Evolutionary conservation across 177 flowering plant genomes (phyloP).

Genomic region (Vitis hybrid): DNA sequence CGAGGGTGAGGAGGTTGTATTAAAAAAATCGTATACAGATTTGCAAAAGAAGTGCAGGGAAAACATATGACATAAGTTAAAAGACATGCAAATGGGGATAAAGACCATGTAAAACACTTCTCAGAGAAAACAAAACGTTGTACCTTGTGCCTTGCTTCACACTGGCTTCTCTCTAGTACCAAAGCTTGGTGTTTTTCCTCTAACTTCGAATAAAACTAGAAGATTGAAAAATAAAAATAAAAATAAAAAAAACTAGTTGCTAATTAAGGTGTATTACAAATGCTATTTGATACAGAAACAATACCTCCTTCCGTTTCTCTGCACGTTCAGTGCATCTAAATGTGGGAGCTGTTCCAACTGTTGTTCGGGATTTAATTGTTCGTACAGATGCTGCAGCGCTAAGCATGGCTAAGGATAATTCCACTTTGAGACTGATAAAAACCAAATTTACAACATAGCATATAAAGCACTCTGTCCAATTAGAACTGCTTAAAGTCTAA

Average conservation of each 20-base stretch:
- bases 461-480: not conserved
- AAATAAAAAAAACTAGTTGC: not conserved
- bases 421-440: constrained; percentile 1
- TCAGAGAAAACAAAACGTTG: not conserved
- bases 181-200: constrained; percentile 89
- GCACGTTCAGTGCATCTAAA: constrained; percentile 69
- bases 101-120: no score
- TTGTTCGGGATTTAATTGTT: constrained; percentile 45
- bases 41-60: not conserved
- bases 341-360: constrained; percentile 69
- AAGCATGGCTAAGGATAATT: constrained; percentile 42
- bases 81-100: not conserved
- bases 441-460: not conserved
- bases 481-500: constrained; percentile 2
- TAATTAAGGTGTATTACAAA: no score
- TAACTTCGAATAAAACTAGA: constrained; percentile 75
- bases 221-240: not conserved
- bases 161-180: constrained; percentile 69
- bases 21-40: not conserved
- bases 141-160: constrained; percentile 84
- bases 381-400: constrained; percentile 72
- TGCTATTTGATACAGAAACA: not conserved
- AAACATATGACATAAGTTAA: not conserved
- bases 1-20: not conserved
- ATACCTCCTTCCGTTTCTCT: constrained; percentile 86